Percentiles rank a stretch among this genome's conserved stretches.
phyloP scores from a whole-genome alignment of 768 basidiomycete genomes.

The Macrolepiota albuminosa region DNA sequence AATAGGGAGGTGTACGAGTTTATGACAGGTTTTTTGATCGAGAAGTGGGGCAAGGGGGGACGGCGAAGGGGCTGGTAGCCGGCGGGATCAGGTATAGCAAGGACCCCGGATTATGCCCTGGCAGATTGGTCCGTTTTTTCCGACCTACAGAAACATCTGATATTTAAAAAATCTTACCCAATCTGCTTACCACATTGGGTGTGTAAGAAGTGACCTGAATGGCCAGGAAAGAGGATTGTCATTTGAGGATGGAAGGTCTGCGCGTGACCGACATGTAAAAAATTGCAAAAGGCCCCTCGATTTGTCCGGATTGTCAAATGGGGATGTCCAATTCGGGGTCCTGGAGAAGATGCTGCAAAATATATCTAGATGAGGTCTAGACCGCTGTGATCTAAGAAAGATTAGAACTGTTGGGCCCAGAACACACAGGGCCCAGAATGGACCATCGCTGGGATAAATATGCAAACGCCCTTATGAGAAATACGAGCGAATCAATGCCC shows the following conservation, averaged over 20 bases:
- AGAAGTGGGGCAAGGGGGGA: constrained; percentile 91
- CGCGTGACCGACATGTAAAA: too few species aligned
- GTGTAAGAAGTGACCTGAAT: too few species aligned
- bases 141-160: too few species aligned
- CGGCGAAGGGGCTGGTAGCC: constrained; percentile 54
- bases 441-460: constrained; percentile 19
- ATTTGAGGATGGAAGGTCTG: too few species aligned
- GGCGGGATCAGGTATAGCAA: neutral
- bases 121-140: too few species aligned
- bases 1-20: constrained; percentile 84
- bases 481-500: constrained; percentile 20
- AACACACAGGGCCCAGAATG: constrained; percentile 16
- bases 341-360: neutral
- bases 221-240: too few species aligned
- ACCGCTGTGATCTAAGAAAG: constrained; percentile 7
- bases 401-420: constrained; percentile 10
- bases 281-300: too few species aligned
- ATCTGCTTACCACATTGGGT: too few species aligned
- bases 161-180: too few species aligned
- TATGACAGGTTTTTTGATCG: constrained; percentile 77
- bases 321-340: neutral
- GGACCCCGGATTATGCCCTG: neutral
- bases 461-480: constrained; percentile 12
- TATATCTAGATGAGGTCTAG: constrained; percentile 13
- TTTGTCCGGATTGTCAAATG: neutral